phyloP scores from a whole-genome alignment of 2,329 filamentous ascomycete genomes.

The Orbilia javanica region DNA sequence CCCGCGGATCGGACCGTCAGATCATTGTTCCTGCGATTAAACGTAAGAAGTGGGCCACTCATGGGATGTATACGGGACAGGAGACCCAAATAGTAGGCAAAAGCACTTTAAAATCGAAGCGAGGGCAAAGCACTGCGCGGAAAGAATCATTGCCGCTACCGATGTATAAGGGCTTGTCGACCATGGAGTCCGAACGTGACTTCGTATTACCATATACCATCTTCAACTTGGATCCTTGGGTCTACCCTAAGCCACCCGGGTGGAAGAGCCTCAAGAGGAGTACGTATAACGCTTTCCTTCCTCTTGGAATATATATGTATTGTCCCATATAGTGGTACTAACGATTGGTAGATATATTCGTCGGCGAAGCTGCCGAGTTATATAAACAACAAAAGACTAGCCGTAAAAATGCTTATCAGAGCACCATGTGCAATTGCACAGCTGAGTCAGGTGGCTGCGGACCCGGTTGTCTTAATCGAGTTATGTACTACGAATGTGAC shows the following conservation, averaged over 20 bases:
- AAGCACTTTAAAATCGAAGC: conserved; percentile 66
- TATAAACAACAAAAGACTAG: conserved; percentile 86
- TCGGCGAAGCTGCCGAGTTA: conserved; percentile 81
- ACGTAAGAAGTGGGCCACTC: conserved; percentile 80
- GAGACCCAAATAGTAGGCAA: conserved; percentile 64
- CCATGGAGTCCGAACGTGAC: conserved; percentile 79
- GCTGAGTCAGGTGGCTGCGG: conserved; percentile 80
- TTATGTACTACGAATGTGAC: conserved; percentile 98
- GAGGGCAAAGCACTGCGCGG: conserved; percentile 67
- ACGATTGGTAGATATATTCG: conserved; percentile 79
- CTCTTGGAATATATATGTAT: too few relatives aligned
- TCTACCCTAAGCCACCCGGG: conserved; percentile 90
- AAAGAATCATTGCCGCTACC: conserved; percentile 74
- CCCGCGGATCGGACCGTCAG: conserved; percentile 47
- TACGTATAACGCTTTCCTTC: conserved; percentile 67
- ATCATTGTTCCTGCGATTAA: conserved; percentile 54
- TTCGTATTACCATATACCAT: conserved; percentile 92
- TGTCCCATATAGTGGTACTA: conserved; percentile 20
- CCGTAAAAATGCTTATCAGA: conserved; percentile 70
- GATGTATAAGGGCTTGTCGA: conserved; percentile 80
- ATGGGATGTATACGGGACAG: conserved; percentile 90
- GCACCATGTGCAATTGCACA: conserved; percentile 75
- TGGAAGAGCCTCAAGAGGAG: conserved; percentile 94
- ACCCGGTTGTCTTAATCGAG: conserved; percentile 91
- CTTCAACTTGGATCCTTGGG: conserved; percentile 85